Evolutionary conservation across 2,329 filamentous ascomycete genomes (phyloP).

Genomic region (Coniochaeta sp.): DNA sequence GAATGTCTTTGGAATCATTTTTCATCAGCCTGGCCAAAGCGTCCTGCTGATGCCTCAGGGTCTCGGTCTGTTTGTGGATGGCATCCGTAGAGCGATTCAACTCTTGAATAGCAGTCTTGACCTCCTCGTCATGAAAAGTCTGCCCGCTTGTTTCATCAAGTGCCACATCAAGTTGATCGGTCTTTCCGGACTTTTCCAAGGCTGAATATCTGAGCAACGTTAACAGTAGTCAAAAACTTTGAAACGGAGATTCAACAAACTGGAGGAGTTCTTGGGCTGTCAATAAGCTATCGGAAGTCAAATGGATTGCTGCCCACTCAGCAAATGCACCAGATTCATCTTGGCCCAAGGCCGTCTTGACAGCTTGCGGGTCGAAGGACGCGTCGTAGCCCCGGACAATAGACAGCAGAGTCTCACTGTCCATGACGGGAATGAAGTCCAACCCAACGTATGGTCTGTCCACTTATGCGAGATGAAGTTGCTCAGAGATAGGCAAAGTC

Average conservation of each 20-base stretch:
- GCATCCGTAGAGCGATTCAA: constrained; percentile 57
- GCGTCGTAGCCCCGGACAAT: constrained; percentile 23
- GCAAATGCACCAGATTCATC: constrained; percentile 26
- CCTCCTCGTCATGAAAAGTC: constrained; percentile 50
- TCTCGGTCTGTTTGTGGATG: constrained; percentile 57
- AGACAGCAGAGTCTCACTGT: constrained; percentile 18
- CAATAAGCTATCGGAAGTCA: constrained; percentile 43
- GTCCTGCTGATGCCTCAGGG: constrained; percentile 53
- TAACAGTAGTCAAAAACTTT: not conserved
- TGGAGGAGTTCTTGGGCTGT: constrained; percentile 45
- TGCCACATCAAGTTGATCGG: constrained; percentile 34
- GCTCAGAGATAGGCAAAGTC: too few relatives aligned
- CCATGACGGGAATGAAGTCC: constrained; percentile 9
- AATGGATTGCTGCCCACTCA: constrained; percentile 42
- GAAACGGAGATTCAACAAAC: constrained; percentile 8
- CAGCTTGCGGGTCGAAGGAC: constrained; percentile 23
- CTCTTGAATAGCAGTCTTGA: constrained; percentile 54
- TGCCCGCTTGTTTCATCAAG: constrained; percentile 40
- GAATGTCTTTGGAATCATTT: constrained; percentile 26
- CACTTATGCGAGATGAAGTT: too few relatives aligned
- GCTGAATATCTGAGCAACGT: constrained; percentile 36
- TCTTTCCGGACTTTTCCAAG: constrained; percentile 39
- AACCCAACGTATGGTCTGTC: too few relatives aligned
- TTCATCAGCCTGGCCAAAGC: constrained; percentile 48
- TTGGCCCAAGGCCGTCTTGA: constrained; percentile 22